Percentiles rank a stretch among this genome's conserved stretches.
Evolutionary conservation across 140 eudicot species (phyloP).

Genomic region (Anethum foeniculum): DNA sequence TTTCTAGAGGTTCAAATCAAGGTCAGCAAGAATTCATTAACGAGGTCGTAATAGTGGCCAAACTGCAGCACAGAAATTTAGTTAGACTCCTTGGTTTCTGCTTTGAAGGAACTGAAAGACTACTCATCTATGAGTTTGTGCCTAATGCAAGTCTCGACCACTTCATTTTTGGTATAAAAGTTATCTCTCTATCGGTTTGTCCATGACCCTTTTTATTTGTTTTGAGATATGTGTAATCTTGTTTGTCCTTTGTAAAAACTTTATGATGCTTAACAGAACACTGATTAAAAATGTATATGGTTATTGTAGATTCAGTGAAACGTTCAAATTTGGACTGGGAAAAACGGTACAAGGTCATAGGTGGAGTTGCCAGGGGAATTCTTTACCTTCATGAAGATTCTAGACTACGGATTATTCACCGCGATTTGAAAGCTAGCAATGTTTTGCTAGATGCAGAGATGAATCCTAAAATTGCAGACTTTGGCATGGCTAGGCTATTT

Average conservation of each 20-base stretch:
- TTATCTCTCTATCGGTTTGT: no score
- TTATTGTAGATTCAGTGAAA: constrained; percentile 15
- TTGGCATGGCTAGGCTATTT: constrained; percentile 46
- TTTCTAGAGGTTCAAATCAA: constrained; percentile 3
- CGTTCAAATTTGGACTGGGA: constrained; percentile 20
- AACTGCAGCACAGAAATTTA: background rate
- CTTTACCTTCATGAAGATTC: constrained; percentile 43
- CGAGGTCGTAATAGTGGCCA: background rate
- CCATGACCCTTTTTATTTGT: no score
- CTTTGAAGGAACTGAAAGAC: constrained; percentile 14
- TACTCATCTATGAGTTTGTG: constrained; percentile 37
- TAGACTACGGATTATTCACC: constrained; percentile 29
- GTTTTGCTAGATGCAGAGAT: constrained; percentile 38
- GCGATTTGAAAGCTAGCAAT: constrained; percentile 39
- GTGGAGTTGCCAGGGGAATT: constrained; percentile 32
- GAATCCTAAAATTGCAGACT: constrained; percentile 51
- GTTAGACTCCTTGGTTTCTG: background rate
- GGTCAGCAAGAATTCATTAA: background rate
- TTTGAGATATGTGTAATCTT: background rate
- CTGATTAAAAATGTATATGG: background rate
- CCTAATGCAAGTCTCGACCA: constrained; percentile 33
- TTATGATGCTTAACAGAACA: background rate
- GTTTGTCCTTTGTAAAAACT: background rate
- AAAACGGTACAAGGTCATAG: constrained; percentile 21
- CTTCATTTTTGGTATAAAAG: constrained; percentile 28